phyloP scores from a whole-genome alignment of 495 filamentous ascomycete genomes.

The Aspergillus heteromorphus region DNA sequence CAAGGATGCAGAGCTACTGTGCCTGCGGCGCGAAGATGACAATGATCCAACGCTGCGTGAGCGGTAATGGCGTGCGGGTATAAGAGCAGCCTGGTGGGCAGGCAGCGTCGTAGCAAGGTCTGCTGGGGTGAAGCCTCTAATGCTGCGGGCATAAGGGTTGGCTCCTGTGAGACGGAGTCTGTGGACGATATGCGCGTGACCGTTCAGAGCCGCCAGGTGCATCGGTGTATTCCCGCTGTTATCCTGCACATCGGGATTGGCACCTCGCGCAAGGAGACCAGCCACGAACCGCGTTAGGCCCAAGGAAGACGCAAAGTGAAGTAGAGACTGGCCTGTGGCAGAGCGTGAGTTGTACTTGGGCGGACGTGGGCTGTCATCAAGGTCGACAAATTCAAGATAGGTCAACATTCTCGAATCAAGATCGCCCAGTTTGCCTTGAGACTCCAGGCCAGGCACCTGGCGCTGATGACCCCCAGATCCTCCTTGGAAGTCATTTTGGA shows the following conservation, averaged over 20 bases:
- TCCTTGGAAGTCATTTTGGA: constrained; percentile 43
- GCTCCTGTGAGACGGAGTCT: constrained; percentile 69
- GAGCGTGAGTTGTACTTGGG: constrained; percentile 59
- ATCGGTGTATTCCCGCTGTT: constrained; percentile 78
- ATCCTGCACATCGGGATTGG: constrained; percentile 68
- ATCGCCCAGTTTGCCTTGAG: constrained; percentile 43
- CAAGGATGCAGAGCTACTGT: constrained; percentile 61
- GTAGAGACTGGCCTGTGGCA: constrained; percentile 68
- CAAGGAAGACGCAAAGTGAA: constrained; percentile 74
- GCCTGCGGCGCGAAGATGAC: constrained; percentile 50
- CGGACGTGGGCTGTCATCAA: constrained; percentile 64
- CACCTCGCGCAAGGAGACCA: constrained; percentile 75
- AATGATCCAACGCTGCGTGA: constrained; percentile 55
- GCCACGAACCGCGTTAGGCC: constrained; percentile 73
- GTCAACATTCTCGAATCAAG: constrained; percentile 69
- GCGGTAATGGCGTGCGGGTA: constrained; percentile 48
- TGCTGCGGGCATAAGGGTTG: constrained; percentile 62
- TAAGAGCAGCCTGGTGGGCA: constrained; percentile 49
- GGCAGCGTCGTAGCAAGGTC: constrained; percentile 64
- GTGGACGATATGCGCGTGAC: constrained; percentile 68
- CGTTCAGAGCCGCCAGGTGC: constrained; percentile 76
- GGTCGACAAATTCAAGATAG: constrained; percentile 70
- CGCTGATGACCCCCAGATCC: constrained; percentile 38
- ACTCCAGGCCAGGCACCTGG: constrained; percentile 38
- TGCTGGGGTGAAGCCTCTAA: constrained; percentile 64